phyloP scores from a whole-genome alignment of 1,284 basidiomycete species.

The Malassezia obtusa region DNA sequence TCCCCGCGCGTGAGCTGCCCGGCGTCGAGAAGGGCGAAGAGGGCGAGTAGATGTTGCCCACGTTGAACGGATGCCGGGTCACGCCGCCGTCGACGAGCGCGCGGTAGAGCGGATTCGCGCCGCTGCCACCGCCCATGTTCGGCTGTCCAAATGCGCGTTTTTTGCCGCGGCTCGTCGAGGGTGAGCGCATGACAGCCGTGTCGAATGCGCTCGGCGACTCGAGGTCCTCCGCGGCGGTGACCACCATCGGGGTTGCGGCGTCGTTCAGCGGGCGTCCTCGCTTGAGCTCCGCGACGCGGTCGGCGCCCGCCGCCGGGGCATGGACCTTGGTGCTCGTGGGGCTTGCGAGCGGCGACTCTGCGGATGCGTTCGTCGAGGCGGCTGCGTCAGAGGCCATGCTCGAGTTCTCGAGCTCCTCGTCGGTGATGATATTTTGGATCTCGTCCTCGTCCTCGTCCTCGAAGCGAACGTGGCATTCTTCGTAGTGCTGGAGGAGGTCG shows the following conservation, averaged over 20 bases:
- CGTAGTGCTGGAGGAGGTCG: slow-evolving; percentile 47
- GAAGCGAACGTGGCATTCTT: slow-evolving; percentile 45
- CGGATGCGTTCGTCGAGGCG: slow-evolving; percentile 20
- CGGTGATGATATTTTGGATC: slow-evolving; percentile 29
- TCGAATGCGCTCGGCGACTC: slow-evolving; percentile 41
- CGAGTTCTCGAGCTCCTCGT: slow-evolving; percentile 35
- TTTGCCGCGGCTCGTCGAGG: slow-evolving; percentile 34
- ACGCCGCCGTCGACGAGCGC: slow-evolving; percentile 42
- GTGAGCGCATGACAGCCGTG: slow-evolving; percentile 36
- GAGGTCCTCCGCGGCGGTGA: slow-evolving; percentile 21
- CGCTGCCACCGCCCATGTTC: slow-evolving; percentile 19
- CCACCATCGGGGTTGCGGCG: slow-evolving; percentile 15
- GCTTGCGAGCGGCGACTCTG: slow-evolving; percentile 33
- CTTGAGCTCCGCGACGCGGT: slow-evolving; percentile 4
- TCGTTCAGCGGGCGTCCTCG: slow-evolving; percentile 11
- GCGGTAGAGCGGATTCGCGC: slow-evolving; percentile 38
- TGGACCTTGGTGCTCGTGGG: slow-evolving; percentile 26
- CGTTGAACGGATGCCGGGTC: slow-evolving; percentile 25
- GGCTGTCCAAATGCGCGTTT: slow-evolving; percentile 45
- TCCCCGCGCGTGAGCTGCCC: slow-evolving; percentile 39
- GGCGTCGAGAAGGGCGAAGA: slow-evolving; percentile 47
- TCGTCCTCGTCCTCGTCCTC: slow-evolving; percentile 43
- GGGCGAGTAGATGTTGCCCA: slow-evolving; percentile 37
- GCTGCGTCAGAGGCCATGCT: slow-evolving; percentile 7
- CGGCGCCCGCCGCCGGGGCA: slow-evolving; percentile 3